Conservation (phyloP, 257 asterid genomes). For the Handroanthus guayacan region DNA sequence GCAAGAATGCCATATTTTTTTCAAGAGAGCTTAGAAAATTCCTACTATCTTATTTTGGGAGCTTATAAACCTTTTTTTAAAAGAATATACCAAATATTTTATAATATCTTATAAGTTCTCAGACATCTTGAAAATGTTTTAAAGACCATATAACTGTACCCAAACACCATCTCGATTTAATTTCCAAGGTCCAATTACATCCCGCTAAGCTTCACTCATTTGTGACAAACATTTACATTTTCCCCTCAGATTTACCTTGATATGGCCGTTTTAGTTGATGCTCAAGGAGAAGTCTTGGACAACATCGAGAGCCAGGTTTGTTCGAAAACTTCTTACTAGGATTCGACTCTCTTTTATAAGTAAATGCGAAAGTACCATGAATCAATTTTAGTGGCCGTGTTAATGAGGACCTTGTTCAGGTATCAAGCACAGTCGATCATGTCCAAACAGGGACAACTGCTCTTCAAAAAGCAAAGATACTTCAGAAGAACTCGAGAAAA, state of each 20-base stretch:
- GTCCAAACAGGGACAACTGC: slow-evolving; percentile 71
- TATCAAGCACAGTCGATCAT: slow-evolving; percentile 66
- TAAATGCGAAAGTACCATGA: not conserved
- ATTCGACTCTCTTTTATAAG: not conserved
- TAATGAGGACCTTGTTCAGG: slow-evolving; percentile 58
- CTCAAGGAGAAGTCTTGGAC: slow-evolving; percentile 85
- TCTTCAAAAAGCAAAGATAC: slow-evolving; percentile 68
- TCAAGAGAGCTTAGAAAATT: too few relatives aligned
- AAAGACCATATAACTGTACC: too few relatives aligned
- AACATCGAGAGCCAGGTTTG: slow-evolving; percentile 88
- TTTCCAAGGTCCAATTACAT: not conserved
- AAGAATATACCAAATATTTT: too few relatives aligned
- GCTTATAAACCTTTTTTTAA: too few relatives aligned
- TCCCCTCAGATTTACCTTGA: slow-evolving; percentile 71
- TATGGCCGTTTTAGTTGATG: slow-evolving; percentile 83
- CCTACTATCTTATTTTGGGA: too few relatives aligned
- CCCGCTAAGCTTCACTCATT: not conserved
- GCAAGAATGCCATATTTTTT: too few relatives aligned
- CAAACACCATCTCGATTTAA: not conserved
- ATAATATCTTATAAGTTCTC: too few relatives aligned
- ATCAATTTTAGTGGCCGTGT: slow-evolving; percentile 22
- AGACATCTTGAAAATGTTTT: too few relatives aligned
- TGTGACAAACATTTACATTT: not conserved
- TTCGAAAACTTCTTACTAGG: slow-evolving; percentile 18
- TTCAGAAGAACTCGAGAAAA: slow-evolving; percentile 70